Conservation (phyloP, 2,329 filamentous ascomycete species). For the Dothideomycetes sp. region DNA sequence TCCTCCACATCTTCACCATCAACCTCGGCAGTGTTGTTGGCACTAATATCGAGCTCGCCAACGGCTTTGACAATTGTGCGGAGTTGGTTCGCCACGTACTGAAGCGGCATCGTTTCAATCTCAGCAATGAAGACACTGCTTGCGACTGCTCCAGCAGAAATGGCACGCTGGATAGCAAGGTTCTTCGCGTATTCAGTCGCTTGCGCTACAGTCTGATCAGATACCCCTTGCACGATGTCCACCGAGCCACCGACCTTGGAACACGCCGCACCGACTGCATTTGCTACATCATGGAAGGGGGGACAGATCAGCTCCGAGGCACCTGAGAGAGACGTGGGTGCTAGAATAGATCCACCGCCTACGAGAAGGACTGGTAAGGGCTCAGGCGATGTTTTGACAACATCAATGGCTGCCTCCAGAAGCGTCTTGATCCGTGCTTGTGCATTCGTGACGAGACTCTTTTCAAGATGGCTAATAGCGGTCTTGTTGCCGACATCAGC, state of each 20-base stretch:
- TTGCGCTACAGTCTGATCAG: slow-evolving; percentile 28
- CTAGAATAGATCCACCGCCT: slow-evolving; percentile 45
- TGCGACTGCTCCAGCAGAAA: slow-evolving; percentile 22
- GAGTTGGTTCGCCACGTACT: slow-evolving; percentile 23
- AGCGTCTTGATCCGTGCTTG: slow-evolving; percentile 32
- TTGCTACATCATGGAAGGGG: slow-evolving; percentile 44
- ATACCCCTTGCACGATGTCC: slow-evolving; percentile 38
- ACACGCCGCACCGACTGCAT: slow-evolving; percentile 50
- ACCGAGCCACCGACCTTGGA: slow-evolving; percentile 43
- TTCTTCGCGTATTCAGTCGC: slow-evolving; percentile 26
- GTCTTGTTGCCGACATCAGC: slow-evolving; percentile 16
- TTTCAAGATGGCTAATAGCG: slow-evolving; percentile 12
- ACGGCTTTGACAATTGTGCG: slow-evolving; percentile 22
- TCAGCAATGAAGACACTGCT: slow-evolving; percentile 34
- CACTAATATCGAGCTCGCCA: slow-evolving; percentile 19
- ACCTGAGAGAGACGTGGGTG: slow-evolving; percentile 36
- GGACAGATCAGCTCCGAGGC: slow-evolving; percentile 42
- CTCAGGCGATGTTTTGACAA: slow-evolving; percentile 45
- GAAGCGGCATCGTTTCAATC: slow-evolving; percentile 29
- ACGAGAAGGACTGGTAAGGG: slow-evolving; percentile 44
- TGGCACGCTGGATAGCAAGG: slow-evolving; percentile 25
- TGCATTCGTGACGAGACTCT: slow-evolving; percentile 13
- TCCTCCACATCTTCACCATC: slow-evolving; percentile 12
- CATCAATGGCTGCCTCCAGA: slow-evolving; percentile 42
- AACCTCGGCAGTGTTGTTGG: slow-evolving; percentile 8